Conservation (phyloP, 2,329 filamentous ascomycete species). For the Fusarium drepaniforme region DNA sequence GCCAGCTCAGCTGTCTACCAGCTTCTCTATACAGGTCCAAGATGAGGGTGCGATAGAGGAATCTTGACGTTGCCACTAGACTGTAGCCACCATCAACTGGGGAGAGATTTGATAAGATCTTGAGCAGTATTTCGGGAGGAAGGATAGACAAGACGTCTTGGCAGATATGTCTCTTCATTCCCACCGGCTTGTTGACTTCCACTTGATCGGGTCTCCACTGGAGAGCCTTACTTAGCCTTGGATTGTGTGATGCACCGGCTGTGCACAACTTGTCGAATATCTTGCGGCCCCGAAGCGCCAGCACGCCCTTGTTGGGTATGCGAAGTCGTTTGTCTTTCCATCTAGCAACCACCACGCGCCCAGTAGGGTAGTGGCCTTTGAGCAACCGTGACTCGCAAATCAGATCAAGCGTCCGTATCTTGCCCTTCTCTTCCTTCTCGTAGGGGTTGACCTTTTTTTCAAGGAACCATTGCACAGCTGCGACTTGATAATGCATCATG, state of each 20-base stretch:
- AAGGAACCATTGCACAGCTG: slow-evolving; percentile 5
- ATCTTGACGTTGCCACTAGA: background rate
- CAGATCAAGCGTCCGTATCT: background rate
- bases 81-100: background rate
- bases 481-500: background rate
- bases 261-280: background rate
- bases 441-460: background rate
- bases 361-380: background rate
- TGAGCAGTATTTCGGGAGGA: background rate
- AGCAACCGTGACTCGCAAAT: background rate
- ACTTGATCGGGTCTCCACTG: background rate
- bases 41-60: background rate
- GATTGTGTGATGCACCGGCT: background rate
- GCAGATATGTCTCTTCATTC: background rate
- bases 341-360: background rate
- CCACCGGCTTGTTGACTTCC: background rate
- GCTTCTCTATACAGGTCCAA: background rate
- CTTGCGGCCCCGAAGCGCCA: background rate
- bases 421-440: background rate
- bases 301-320: background rate
- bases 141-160: background rate
- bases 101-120: background rate
- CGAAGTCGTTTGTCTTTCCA: background rate
- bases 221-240: background rate
- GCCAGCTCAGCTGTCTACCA: background rate